Base-by-base conservation (phyloP, 257 asterid genomes). In the Solanum chmielewskii region DNA sequence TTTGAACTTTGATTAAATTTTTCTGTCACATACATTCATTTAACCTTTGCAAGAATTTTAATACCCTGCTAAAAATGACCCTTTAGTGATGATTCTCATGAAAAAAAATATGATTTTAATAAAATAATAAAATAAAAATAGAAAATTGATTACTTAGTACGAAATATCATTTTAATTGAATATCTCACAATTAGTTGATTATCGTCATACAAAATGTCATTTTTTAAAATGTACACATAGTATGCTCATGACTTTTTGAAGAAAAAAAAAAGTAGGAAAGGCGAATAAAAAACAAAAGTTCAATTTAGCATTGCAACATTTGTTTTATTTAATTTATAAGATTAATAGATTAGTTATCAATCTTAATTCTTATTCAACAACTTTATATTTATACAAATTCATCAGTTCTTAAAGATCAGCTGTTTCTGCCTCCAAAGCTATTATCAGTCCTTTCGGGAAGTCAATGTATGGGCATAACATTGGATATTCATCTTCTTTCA, bases 401-500 rank as follows among this genome's bases (percentile, higher is more conserved):
- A 56, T 56, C 11, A 18, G 1, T 18, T 56, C n/a, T 56, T 56
- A 56, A 56, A 3, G n/a, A 29, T 73, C 9, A 5, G 21, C 13
- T 23, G 37, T 13, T 76, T 76, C 83, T 77, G 62, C 83, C 88
- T 90, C 91, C 49, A 95, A 88, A 84, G 93, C 91, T 78, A 95
- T 86, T 31, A 88, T 12, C 80, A 94, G 68, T 13, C 93, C 94
- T 90, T 85, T 84, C 84, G 87, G 91, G 92, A 96, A 96, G 21
- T 94, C 96, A 96, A 96, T 33, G 83, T 92, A 94, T 8, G 98
- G 98, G 85, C 86, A 71, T 18, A 91, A 90, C 9, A 94, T n/a
- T 56, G 98, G 94, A 41, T 71, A 42, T 47, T 96, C 98, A 12
- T 90, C 97, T 76, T 90, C 94, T 68, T 82, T 89, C 45, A 84